Evolutionary conservation across 1,139 yeast species (phyloP).

Genomic region (Lodderomyces metapsilosis): DNA sequence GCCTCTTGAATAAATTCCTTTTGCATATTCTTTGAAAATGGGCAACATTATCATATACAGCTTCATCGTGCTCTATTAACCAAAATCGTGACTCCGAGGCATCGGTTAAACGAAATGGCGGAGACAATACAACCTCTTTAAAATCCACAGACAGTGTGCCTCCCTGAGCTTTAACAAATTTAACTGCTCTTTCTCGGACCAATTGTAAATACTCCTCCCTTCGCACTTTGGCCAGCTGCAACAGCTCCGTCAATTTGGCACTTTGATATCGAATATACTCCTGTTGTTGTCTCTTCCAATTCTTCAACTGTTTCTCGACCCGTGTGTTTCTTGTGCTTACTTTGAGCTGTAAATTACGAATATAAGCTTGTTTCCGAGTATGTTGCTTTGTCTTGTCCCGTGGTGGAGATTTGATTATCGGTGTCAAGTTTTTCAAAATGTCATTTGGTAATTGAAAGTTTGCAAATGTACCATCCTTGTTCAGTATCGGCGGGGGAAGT

Average conservation of each 20-base stretch:
- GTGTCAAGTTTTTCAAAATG: constrained; percentile 21
- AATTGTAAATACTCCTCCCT: constrained; percentile 17
- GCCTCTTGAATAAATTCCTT: constrained; percentile 10
- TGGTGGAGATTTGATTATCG: constrained; percentile 13
- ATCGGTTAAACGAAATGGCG: not conserved
- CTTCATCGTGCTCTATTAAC: not conserved
- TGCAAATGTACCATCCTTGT: constrained; percentile 3
- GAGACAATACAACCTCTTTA: not conserved
- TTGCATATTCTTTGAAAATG: constrained; percentile 5
- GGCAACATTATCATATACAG: not conserved
- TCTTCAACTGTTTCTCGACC: constrained; percentile 16
- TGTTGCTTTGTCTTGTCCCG: constrained; percentile 8
- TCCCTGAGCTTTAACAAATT: constrained; percentile 4
- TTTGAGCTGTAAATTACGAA: constrained; percentile 10
- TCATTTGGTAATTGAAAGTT: constrained; percentile 18
- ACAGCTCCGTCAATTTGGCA: constrained; percentile 13
- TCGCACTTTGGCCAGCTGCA: constrained; percentile 19
- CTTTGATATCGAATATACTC: constrained; percentile 10
- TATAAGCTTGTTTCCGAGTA: constrained; percentile 7
- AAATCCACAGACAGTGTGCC: not conserved
- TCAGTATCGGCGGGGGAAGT: not conserved
- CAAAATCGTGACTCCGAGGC: not conserved
- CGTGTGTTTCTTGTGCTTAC: constrained; percentile 15
- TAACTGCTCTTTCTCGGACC: constrained; percentile 17
- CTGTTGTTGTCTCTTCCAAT: constrained; percentile 15